Conservation (phyloP, 1,284 basidiomycete species). For the Volvariella volvacea region DNA sequence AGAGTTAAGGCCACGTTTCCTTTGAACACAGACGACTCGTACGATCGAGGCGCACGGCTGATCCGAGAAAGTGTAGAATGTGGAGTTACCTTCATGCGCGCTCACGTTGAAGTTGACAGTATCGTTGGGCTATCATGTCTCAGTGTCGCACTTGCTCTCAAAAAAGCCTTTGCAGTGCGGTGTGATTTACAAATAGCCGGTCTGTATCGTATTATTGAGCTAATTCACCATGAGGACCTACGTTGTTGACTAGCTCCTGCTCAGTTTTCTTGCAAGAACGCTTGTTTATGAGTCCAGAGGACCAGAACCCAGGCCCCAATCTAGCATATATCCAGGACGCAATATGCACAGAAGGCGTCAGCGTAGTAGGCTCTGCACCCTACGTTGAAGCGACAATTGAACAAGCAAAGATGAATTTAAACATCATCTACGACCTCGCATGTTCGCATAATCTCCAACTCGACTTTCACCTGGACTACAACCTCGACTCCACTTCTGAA, state of each 20-base stretch:
- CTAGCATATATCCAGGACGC: constrained; percentile 36
- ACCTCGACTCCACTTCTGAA: constrained; percentile 40
- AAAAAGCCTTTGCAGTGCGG: constrained; percentile 32
- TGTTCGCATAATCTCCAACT: constrained; percentile 31
- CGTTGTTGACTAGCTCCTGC: constrained; percentile 7
- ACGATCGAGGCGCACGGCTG: constrained; percentile 43
- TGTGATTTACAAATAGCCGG: constrained; percentile 56
- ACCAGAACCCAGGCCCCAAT: constrained; percentile 34
- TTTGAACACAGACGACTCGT: constrained; percentile 35
- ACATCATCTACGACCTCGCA: constrained; percentile 44
- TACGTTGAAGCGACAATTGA: constrained; percentile 48
- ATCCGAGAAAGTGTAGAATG: constrained; percentile 49
- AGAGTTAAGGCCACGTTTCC: constrained; percentile 43
- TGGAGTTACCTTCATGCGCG: constrained; percentile 57
- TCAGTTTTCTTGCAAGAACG: constrained; percentile 39
- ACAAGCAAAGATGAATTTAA: constrained; percentile 46
- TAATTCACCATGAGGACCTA: not conserved
- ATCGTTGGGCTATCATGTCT: constrained; percentile 45
- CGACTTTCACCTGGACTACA: constrained; percentile 66
- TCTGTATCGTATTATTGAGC: constrained; percentile 17
- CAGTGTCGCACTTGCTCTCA: constrained; percentile 40
- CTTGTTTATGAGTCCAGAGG: constrained; percentile 32
- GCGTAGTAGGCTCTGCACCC: constrained; percentile 54
- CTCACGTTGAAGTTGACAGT: constrained; percentile 59
- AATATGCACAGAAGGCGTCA: constrained; percentile 27